Evolutionary conservation across 2,329 filamentous ascomycete genomes (phyloP).

Genomic region (Harringtonia lauricola): DNA sequence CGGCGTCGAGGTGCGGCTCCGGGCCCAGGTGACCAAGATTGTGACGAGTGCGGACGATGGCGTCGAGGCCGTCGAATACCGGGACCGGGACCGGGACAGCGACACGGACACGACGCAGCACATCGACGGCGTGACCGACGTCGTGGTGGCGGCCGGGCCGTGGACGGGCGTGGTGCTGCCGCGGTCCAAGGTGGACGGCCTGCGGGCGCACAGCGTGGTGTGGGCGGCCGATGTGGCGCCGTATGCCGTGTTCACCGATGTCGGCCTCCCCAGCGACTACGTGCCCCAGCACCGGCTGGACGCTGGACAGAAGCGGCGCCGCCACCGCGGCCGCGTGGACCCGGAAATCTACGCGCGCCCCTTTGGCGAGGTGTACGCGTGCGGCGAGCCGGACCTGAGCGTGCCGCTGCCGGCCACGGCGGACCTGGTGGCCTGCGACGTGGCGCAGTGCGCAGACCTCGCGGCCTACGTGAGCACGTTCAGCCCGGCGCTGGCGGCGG

Average conservation of each 20-base stretch:
- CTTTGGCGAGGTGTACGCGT: conserved; percentile 84
- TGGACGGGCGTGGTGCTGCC: conserved; percentile 54
- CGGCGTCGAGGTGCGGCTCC: conserved; percentile 56
- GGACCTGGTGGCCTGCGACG: conserved; percentile 66
- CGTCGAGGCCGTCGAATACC: conserved; percentile 50
- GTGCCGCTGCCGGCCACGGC: conserved; percentile 67
- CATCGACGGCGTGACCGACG: conserved; percentile 37
- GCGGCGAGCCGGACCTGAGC: conserved; percentile 70
- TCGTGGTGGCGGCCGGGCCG: conserved; percentile 45
- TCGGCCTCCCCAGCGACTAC: conserved; percentile 59
- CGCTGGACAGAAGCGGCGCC: conserved; percentile 37
- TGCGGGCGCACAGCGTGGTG: conserved; percentile 55
- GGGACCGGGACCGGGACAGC: conserved; percentile 41
- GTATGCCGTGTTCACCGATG: conserved; percentile 78
- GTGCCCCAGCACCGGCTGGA: conserved; percentile 36
- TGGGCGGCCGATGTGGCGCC: conserved; percentile 55
- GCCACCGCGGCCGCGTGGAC: conserved; percentile 53
- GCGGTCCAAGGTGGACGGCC: conserved; percentile 42
- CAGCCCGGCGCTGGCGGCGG: conserved; percentile 52
- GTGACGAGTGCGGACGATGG: conserved; percentile 22
- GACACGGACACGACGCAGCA: conserved; percentile 20
- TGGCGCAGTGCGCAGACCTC: conserved; percentile 71
- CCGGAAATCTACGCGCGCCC: conserved; percentile 93
- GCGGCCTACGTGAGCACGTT: conserved; percentile 64
- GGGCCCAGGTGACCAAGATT: conserved; percentile 57